A percentile compares a stretch with the other conserved stretches of the same genome.
phyloP scores from a whole-genome alignment of 257 asterid genomes.

The Capsicum pubescens region DNA sequence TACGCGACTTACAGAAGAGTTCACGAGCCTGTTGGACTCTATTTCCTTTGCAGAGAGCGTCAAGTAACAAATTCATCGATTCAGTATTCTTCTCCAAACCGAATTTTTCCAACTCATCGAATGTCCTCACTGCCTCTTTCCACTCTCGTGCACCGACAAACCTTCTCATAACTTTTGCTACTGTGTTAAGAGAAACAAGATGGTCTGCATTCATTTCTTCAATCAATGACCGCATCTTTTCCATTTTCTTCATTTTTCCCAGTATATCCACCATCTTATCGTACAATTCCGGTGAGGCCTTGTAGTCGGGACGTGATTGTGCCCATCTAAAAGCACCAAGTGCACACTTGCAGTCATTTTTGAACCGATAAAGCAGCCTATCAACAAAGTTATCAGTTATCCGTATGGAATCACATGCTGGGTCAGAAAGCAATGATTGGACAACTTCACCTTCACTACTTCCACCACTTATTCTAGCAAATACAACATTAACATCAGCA shows the following conservation, averaged over 20 bases:
- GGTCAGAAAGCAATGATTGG: constrained; percentile 53
- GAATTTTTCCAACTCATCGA: constrained; percentile 62
- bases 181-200: constrained; percentile 58
- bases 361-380: constrained; percentile 69
- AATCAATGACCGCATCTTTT: constrained; percentile 57
- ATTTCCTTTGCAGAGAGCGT: constrained; percentile 75
- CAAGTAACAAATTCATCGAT: constrained; percentile 77
- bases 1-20: constrained; percentile 58
- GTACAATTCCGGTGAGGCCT: constrained; percentile 58
- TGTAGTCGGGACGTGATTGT: constrained; percentile 51
- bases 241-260: constrained; percentile 84
- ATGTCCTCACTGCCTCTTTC: constrained; percentile 66
- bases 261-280: constrained; percentile 77
- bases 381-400: constrained; percentile 53
- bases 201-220: constrained; percentile 55
- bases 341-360: constrained; percentile 88
- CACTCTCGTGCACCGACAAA: constrained; percentile 79
- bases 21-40: constrained; percentile 70
- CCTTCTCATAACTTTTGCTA: constrained; percentile 81
- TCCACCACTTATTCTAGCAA: constrained; percentile 49
- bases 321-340: constrained; percentile 85
- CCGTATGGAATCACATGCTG: constrained; percentile 44
- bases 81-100: constrained; percentile 73
- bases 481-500: constrained; percentile 50
- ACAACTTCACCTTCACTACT: constrained; percentile 56